Evolutionary conservation across 331 rosid species (phyloP).

Genomic region (Rhamnella rubrinervis): DNA sequence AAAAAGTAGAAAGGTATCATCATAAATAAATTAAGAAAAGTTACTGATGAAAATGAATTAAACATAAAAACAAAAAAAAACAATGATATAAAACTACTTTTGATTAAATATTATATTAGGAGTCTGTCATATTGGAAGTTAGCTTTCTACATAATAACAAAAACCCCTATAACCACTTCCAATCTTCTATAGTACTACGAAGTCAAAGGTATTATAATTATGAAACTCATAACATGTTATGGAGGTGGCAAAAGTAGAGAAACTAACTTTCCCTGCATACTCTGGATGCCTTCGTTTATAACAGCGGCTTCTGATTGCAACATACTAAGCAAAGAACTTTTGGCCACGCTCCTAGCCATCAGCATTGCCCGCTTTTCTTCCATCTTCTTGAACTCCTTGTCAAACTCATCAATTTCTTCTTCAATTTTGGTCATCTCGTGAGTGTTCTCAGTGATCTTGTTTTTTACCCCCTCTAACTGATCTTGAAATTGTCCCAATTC

Average conservation of each 20-base stretch:
- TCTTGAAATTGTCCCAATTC: constrained; percentile 11
- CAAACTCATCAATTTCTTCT: constrained; percentile 5
- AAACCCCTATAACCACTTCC: no score
- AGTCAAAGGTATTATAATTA: no score
- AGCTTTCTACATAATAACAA: no score
- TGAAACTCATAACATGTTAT: background rate
- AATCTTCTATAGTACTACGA: no score
- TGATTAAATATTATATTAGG: no score
- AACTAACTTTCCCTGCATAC: background rate
- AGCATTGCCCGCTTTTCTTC: constrained; percentile 6
- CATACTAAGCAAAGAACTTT: background rate
- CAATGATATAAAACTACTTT: no score
- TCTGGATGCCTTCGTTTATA: constrained; percentile 9
- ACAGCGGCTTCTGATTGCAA: constrained; percentile 8
- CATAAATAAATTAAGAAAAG: no score
- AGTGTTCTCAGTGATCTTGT: background rate
- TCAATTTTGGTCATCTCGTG: background rate
- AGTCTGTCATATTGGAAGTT: no score
- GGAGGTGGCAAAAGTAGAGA: background rate
- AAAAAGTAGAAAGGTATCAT: no score
- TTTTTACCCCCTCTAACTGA: constrained; percentile 3
- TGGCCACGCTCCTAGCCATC: background rate
- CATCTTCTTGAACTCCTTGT: constrained; percentile 11
- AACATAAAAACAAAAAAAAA: no score
- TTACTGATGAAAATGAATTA: no score